A percentile compares a stretch with the other conserved stretches of the same genome.
Conservation (phyloP, 345 rosid genomes). For the Boechera divaricarpa region DNA sequence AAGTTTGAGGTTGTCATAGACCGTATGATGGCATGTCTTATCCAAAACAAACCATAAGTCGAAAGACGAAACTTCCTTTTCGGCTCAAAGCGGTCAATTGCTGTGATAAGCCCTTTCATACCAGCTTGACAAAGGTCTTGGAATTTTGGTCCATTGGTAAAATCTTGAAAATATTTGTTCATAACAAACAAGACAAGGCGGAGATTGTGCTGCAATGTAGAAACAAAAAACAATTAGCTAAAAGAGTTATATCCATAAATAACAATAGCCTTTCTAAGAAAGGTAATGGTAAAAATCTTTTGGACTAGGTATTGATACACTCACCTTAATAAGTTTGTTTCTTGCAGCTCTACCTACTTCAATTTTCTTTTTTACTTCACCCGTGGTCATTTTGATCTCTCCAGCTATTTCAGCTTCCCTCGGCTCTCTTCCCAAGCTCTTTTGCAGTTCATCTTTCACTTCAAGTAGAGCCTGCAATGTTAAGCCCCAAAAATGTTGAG, state of each 20-base stretch:
- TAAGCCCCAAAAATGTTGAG: not conserved
- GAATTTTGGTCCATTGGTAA: constrained; percentile 72
- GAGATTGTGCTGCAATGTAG: constrained; percentile 86
- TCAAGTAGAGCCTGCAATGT: constrained; percentile 60
- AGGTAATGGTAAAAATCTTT: not conserved
- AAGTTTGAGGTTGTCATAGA: constrained; percentile 91
- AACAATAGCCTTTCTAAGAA: not conserved
- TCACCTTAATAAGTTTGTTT: constrained; percentile 89
- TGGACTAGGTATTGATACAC: not conserved
- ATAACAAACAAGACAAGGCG: constrained; percentile 87
- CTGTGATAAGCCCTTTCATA: constrained; percentile 82
- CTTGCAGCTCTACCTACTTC: constrained; percentile 87
- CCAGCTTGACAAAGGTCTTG: constrained; percentile 99
- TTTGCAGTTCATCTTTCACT: constrained; percentile 61
- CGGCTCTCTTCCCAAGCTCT: constrained; percentile 64
- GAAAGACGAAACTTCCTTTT: constrained; percentile 78
- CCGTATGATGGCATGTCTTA: constrained; percentile 85
- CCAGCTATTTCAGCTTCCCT: constrained; percentile 70
- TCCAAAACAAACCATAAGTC: constrained; percentile 91
- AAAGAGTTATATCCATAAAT: constrained; percentile 13
- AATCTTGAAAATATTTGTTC: constrained; percentile 88
- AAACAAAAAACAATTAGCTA: not conserved
- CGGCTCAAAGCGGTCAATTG: constrained; percentile 94
- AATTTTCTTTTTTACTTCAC: constrained; percentile 58
- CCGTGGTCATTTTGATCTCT: constrained; percentile 53